Conservation (phyloP, 805 yeast species). For the Schizosaccharomyces octosporus region DNA sequence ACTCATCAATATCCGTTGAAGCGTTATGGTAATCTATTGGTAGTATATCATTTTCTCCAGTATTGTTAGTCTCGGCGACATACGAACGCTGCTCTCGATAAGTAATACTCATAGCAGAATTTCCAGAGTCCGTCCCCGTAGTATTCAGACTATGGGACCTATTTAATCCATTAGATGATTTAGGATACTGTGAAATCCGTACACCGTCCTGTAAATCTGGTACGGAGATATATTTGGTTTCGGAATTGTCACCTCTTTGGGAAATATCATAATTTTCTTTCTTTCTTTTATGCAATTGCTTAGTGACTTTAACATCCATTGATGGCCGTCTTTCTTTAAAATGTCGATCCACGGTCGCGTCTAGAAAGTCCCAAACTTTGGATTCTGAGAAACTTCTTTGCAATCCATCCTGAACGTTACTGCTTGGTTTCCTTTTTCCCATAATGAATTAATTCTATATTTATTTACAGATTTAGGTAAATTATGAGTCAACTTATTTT, state of each 20-base stretch:
- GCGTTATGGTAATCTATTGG: not conserved
- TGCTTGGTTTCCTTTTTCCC: no score
- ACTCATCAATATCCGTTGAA: not conserved
- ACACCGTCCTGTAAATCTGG: not conserved
- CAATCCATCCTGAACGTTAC: not conserved
- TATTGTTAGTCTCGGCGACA: not conserved
- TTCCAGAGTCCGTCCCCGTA: not conserved
- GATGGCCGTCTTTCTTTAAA: not conserved
- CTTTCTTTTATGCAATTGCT: not conserved
- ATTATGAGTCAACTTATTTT: no score
- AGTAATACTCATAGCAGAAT: not conserved
- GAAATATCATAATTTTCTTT: not conserved
- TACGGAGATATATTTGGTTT: not conserved
- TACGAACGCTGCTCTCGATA: not conserved
- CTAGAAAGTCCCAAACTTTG: not conserved
- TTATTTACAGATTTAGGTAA: no score
- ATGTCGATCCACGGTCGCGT: not conserved
- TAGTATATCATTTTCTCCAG: not conserved
- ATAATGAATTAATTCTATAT: no score
- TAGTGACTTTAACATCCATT: not conserved
- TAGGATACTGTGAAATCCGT: not conserved
- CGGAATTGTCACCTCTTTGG: not conserved
- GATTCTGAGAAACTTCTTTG: not conserved
- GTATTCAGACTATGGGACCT: not conserved
- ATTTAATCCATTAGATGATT: not conserved